Evolutionary conservation across 2,329 filamentous ascomycete genomes (phyloP), one percentile per base, ranked within the genome.

Genomic region (Colletotrichum melonis): DNA sequence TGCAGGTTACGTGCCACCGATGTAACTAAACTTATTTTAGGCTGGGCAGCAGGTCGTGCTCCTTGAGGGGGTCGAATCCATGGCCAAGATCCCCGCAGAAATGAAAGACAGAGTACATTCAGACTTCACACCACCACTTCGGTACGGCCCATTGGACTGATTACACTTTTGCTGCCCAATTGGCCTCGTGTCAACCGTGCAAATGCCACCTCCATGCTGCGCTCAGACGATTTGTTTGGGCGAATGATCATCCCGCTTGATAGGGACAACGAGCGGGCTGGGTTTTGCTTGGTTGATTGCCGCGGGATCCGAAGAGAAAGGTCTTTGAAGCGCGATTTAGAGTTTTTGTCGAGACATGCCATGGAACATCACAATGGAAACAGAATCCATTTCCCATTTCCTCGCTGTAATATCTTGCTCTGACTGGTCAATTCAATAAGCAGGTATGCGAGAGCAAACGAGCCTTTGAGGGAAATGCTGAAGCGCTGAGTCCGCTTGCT

Each of bases 91-190:
- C 14, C 69, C 69, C 14, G 35, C n/a, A 16, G 66, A 69, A 35
- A 64, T 69, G 69, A 64, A 64, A n/a, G 55, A 69, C 6, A 58
- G 69, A 54, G 69, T 72, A n/a, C 69, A 72, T 38, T 72, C 66
- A 1, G 69, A 69, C 12, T 72, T 72, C n/a, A 26, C 38, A 2
- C 52, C 32, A 2, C 66, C 66, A 32, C 38, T 72, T 52, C 54
- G 65, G 3, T 69, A 72, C 1, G 66, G 69, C 3, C 69, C 69
- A 5, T 55, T 72, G 42, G 66, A 72, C 32, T 69, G 69, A 52
- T n/a, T 54, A 24, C 16, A 19, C 4, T 28, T 54, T 19, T 12
- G 8, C 28, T 22, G 12, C 22, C n/a, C 7, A 1, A 2, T 16
- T 8, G 16, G 3, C 19, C 26, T 11, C 28, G 7, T 9, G 26